phyloP scores from a whole-genome alignment of 495 filamentous ascomycete genomes.

The Parachaetomium inaequale region DNA sequence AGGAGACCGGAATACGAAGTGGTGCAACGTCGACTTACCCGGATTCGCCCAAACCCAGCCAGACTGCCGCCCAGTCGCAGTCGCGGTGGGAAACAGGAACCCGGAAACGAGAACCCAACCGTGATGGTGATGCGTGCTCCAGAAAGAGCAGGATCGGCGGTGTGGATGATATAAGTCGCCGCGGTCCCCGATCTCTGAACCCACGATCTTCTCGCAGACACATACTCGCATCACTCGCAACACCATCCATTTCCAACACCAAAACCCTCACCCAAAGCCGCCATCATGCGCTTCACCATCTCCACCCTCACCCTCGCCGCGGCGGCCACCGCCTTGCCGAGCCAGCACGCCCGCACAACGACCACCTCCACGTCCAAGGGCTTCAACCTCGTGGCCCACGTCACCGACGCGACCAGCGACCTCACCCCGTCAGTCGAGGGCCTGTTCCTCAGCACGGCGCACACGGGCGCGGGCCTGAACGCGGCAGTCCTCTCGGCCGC shows the following conservation, averaged over 20 bases:
- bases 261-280: background rate
- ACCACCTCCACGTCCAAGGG: conserved; percentile 17
- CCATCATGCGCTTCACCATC: background rate
- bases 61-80: background rate
- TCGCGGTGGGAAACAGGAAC: background rate
- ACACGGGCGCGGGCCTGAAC: conserved; percentile 34
- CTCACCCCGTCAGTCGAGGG: conserved; percentile 29
- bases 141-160: background rate
- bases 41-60: background rate
- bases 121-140: background rate
- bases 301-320: background rate
- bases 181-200: background rate
- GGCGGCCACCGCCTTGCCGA: conserved; percentile 2
- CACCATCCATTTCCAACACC: background rate
- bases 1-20: conserved; percentile 1
- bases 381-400: conserved; percentile 33
- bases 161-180: background rate
- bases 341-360: background rate
- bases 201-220: background rate
- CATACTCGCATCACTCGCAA: background rate
- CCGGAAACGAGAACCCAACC: background rate
- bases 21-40: conserved; percentile 5
- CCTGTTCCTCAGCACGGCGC: conserved; percentile 24
- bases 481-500: conserved; percentile 27
- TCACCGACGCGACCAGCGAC: conserved; percentile 26